These are phyloP conservation scores for Anthracocystis panici-leucophaei DNA, from an alignment of 1,284 basidiomycete genomes.

Conservation along the genomic window DNA sequence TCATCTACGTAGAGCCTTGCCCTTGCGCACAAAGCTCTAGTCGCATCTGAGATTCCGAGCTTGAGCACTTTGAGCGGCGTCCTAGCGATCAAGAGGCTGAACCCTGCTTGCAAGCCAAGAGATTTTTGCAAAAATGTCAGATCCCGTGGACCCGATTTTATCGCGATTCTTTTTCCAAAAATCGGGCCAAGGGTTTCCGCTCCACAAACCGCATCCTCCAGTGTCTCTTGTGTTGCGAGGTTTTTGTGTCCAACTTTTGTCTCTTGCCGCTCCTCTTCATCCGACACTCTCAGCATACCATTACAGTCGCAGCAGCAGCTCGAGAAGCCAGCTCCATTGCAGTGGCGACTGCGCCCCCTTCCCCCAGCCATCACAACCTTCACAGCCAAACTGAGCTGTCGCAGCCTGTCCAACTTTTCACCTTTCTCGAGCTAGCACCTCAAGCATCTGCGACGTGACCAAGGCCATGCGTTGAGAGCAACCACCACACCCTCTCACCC, in stretches of 20 bases:
- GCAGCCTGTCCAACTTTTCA: neutral
- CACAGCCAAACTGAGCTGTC: neutral
- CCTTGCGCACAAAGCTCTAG: neutral
- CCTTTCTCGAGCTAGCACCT: neutral
- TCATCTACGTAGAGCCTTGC: neutral
- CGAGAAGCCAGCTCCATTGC: neutral
- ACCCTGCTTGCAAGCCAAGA: too few species aligned
- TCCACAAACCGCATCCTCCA: neutral
- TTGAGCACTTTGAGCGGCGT: neutral
- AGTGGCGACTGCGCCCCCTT: neutral
- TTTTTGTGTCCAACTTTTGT: neutral
- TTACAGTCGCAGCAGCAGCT: neutral
- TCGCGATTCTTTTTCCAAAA: neutral
- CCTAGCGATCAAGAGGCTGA: too few species aligned
- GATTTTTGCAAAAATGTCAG: neutral
- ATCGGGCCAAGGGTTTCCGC: neutral
- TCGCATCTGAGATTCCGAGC: conserved; percentile 1
- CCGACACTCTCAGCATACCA: neutral
- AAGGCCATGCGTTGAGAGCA: neutral
- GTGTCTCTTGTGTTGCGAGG: neutral
- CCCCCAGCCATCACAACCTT: too few species aligned
- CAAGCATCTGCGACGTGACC: neutral
- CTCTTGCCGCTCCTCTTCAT: neutral
- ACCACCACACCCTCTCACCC: neutral
- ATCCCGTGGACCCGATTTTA: neutral